Percentiles rank a stretch among this genome's conserved stretches.
Evolutionary conservation across 2,329 filamentous ascomycete species (phyloP).

Genomic region (Byssochlamys sp.): DNA sequence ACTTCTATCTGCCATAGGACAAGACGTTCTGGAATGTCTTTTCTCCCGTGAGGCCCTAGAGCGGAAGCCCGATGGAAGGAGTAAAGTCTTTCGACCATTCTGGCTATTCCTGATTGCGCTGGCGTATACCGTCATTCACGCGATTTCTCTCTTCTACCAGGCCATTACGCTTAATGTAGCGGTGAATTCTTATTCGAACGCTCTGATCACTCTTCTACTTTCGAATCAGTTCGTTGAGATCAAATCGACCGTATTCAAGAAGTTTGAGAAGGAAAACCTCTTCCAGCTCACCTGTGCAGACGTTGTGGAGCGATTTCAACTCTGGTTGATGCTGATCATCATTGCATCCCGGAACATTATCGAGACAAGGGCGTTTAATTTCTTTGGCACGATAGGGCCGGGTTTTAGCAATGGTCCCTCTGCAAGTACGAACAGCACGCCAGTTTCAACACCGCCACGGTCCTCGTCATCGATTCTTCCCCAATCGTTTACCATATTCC

Average conservation of each 20-base stretch:
- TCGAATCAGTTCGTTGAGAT: slow-evolving; percentile 99
- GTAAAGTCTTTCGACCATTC: slow-evolving; percentile 77
- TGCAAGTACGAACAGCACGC: slow-evolving; percentile 37
- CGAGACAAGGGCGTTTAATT: slow-evolving; percentile 76
- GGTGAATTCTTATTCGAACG: slow-evolving; percentile 97
- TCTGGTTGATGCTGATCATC: slow-evolving; percentile 94
- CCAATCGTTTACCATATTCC: slow-evolving; percentile 70
- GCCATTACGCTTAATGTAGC: slow-evolving; percentile 96
- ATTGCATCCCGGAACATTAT: slow-evolving; percentile 94
- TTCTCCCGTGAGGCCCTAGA: slow-evolving; percentile 90
- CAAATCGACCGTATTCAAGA: slow-evolving; percentile 96
- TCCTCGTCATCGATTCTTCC: slow-evolving; percentile 65
- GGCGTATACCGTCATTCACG: slow-evolving; percentile 77
- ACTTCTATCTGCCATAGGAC: slow-evolving; percentile 78
- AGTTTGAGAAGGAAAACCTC: slow-evolving; percentile 93
- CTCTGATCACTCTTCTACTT: slow-evolving; percentile 78
- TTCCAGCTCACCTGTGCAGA: slow-evolving; percentile 96
- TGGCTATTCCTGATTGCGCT: slow-evolving; percentile 85
- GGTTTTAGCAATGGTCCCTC: slow-evolving; percentile 22
- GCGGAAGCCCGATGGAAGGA: slow-evolving; percentile 74
- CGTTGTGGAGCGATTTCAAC: slow-evolving; percentile 90
- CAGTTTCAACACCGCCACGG: slow-evolving; percentile 47
- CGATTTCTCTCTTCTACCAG: slow-evolving; percentile 85
- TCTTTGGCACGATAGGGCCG: slow-evolving; percentile 30
- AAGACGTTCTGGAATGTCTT: slow-evolving; percentile 90